Evolutionary conservation across 2,329 filamentous ascomycete species (phyloP).

Genomic region (Monilinia fructigena): DNA sequence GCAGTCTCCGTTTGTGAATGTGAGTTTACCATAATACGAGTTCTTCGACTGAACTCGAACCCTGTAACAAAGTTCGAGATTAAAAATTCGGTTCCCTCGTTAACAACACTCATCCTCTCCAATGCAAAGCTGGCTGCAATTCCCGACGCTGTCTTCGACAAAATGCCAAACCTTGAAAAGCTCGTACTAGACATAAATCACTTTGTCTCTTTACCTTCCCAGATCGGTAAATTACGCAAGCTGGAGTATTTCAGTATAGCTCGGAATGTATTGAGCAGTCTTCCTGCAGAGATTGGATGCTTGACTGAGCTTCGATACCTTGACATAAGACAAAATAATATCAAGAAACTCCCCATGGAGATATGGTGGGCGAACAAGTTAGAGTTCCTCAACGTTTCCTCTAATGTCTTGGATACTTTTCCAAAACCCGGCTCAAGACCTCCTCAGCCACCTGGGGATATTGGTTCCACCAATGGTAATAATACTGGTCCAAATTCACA

Average conservation of each 20-base stretch:
- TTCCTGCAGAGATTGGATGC: conserved; percentile 86
- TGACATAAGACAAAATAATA: conserved; percentile 90
- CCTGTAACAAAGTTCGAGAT: conserved; percentile 93
- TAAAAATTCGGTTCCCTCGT: conserved; percentile 69
- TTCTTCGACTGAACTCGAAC: conserved; percentile 88
- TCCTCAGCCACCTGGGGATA: conserved; percentile 58
- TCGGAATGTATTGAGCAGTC: conserved; percentile 79
- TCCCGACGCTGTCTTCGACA: conserved; percentile 80
- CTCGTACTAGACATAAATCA: conserved; percentile 93
- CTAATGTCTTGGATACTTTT: conserved; percentile 87
- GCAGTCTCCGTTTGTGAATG: conserved; percentile 85
- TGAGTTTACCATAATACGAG: conserved; percentile 79
- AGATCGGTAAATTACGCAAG: conserved; percentile 78
- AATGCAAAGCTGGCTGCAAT: conserved; percentile 89
- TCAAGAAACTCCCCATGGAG: conserved; percentile 83
- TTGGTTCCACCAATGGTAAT: conserved; percentile 32
- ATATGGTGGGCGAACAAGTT: conserved; percentile 94
- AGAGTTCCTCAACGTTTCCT: conserved; percentile 91
- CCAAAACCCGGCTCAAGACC: conserved; percentile 78
- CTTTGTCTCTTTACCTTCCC: conserved; percentile 82
- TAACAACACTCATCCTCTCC: conserved; percentile 85
- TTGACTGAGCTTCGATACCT: conserved; percentile 80
- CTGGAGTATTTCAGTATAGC: conserved; percentile 86
- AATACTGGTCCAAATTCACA: conserved; percentile 46
- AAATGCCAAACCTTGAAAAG: conserved; percentile 82